Base-by-base conservation (phyloP, 345 rosid genomes). In the Salix koriyanagi region DNA sequence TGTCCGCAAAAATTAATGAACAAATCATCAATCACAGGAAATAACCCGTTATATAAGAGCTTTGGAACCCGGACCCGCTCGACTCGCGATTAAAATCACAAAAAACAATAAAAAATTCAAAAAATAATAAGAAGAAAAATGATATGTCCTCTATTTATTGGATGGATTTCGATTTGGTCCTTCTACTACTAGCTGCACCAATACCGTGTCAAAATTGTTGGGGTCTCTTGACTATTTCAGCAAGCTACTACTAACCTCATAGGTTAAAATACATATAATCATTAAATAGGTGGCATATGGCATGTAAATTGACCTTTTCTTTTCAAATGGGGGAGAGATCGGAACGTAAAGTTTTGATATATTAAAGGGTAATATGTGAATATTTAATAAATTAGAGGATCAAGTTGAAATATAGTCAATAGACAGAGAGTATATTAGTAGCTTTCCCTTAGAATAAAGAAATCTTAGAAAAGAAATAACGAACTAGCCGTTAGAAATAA, bases 401-500 rank as follows among this genome's bases (percentile, higher is more conserved):
- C 64, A 23, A 23, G 10, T 58, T 58, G 28, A 58, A 58, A 58
- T 1, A n/a, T 25, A 9, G 28, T 58, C 28, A n/a, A 58, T 58
- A n/a, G 64, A 58, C 23, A 3, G 64, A 58, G 62, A 10, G 28
- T 10, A n/a, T 23, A 58, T 3, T 4, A n/a, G 64, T 9, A 23
- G 64, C 23, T 58, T 58, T 15, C 64, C 61, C 64, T n/a, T n/a
- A 58, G 30, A 52, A 36, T 30, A 7, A 11, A 7, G 21, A n/a
- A 72, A 37, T 25, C 46, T 19, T 18, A 67, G 14, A 42, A 56
- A 41, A 28, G 52, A n/a, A 69, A 15, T 30, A 60, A 32, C 66
- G 70, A 77, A 77, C 75, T 81, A 81, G 84, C 84, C 84, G 84
- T 81, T 81, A 28, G 39, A 58, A 18, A 72, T 34, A 19, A 25